phyloP scores from a whole-genome alignment of 176 grass and related monocot genomes.

The Olyra latifolia region DNA sequence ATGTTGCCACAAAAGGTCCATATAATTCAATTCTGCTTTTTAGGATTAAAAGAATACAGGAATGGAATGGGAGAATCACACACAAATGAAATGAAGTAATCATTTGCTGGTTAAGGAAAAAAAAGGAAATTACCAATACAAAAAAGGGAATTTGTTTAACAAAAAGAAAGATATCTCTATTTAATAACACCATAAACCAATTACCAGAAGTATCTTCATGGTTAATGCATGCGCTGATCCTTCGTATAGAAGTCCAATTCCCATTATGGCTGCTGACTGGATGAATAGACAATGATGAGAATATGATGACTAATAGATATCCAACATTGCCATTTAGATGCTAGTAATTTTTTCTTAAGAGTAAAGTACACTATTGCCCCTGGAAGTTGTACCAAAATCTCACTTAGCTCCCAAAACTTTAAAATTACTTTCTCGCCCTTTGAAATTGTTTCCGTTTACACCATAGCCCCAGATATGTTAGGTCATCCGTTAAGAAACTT shows the following conservation, averaged over 20 bases:
- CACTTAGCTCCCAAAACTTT: too few relatives aligned
- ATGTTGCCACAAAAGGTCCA: not conserved
- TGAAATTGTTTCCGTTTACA: too few relatives aligned
- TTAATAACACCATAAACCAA: slow-evolving; percentile 2
- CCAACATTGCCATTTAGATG: not conserved
- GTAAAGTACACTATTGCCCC: too few relatives aligned
- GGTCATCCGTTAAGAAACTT: too few relatives aligned
- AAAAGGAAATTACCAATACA: not conserved
- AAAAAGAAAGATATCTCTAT: not conserved
- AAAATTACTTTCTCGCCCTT: too few relatives aligned
- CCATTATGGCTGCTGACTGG: slow-evolving; percentile 89
- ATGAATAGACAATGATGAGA: slow-evolving; percentile 24
- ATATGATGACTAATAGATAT: slow-evolving; percentile 6
- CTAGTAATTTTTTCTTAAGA: not conserved
- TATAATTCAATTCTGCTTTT: not conserved
- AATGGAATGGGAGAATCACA: not conserved
- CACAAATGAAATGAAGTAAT: not conserved
- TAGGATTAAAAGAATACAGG: not conserved
- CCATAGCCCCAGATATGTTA: too few relatives aligned
- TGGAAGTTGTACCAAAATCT: too few relatives aligned
- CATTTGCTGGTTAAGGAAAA: not conserved
- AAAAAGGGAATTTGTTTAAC: not conserved
- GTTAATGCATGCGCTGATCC: slow-evolving; percentile 92
- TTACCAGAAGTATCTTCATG: slow-evolving; percentile 99
- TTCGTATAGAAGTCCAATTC: slow-evolving; percentile 94